Conservation (phyloP, 495 filamentous ascomycete species). For the Daldinia decipiens region DNA sequence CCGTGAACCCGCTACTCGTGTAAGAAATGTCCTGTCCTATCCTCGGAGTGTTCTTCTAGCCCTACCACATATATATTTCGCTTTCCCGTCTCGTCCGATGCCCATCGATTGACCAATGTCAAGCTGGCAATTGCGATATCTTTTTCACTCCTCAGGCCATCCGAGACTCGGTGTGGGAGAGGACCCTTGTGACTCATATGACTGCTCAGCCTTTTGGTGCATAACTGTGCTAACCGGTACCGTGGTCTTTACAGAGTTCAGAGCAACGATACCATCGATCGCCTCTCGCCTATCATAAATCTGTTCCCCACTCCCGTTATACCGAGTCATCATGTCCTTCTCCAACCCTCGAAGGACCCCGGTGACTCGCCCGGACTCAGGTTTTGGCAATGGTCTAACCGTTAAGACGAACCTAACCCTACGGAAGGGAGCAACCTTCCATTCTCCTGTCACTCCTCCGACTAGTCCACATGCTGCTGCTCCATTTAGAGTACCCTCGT, state of each 20-base stretch:
- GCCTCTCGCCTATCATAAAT: constrained; percentile 26
- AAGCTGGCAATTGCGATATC: constrained; percentile 39
- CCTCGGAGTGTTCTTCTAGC: constrained; percentile 13
- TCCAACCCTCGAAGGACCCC: constrained; percentile 63
- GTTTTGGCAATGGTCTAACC: constrained; percentile 51
- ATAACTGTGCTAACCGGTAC: constrained; percentile 44
- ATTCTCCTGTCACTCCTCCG: constrained; percentile 60
- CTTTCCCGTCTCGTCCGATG: constrained; percentile 16
- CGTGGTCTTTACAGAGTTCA: constrained; percentile 41
- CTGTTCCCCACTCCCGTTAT: constrained; percentile 47
- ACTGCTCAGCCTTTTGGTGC: constrained; percentile 44
- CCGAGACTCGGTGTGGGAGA: constrained; percentile 39
- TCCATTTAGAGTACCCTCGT: constrained; percentile 59
- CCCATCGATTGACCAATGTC: constrained; percentile 47
- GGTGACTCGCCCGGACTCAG: constrained; percentile 58
- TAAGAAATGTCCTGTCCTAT: constrained; percentile 30
- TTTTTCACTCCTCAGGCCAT: constrained; percentile 36
- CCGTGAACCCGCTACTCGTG: constrained; percentile 18
- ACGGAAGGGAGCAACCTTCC: constrained; percentile 72
- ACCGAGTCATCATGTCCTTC: constrained; percentile 57
- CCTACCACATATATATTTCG: constrained; percentile 30
- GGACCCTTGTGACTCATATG: constrained; percentile 49
- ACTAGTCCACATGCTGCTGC: constrained; percentile 53
- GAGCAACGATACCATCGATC: constrained; percentile 32
- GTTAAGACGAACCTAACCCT: constrained; percentile 65